A percentile compares a stretch with the other conserved stretches of the same genome.
These are phyloP conservation scores for Trichoderma sp. DNA, from an alignment of 2,329 filamentous ascomycete species.

Conservation along the genomic window DNA sequence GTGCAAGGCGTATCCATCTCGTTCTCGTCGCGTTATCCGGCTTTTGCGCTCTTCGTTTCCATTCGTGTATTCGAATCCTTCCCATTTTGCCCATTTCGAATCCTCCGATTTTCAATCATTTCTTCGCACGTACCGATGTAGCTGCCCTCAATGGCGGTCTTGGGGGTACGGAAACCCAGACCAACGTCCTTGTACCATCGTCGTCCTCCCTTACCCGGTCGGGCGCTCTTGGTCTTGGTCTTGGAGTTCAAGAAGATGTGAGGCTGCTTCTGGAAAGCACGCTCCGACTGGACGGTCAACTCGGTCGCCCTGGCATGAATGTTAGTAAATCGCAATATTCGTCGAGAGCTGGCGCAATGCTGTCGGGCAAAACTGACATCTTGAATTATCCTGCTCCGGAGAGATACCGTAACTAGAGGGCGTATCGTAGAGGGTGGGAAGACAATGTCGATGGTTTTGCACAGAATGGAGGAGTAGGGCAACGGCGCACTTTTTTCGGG, in stretches of 20 bases:
- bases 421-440: slow-evolving; percentile 40
- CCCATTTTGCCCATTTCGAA: background rate
- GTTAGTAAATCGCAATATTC: slow-evolving; percentile 31
- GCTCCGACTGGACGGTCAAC: slow-evolving; percentile 99
- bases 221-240: slow-evolving; percentile 78
- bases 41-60: background rate
- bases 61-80: background rate
- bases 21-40: background rate
- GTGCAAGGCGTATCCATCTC: background rate
- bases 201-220: slow-evolving; percentile 86
- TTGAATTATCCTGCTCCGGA: slow-evolving; percentile 42
- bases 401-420: slow-evolving; percentile 39
- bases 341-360: slow-evolving; percentile 23
- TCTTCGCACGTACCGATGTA: slow-evolving; percentile 85
- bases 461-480: slow-evolving; percentile 39
- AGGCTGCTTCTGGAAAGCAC: slow-evolving; percentile 99
- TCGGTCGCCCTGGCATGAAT: slow-evolving; percentile 78
- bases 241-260: slow-evolving; percentile 99
- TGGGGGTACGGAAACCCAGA: slow-evolving; percentile 98
- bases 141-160: slow-evolving; percentile 95
- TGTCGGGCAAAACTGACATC: slow-evolving; percentile 37
- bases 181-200: slow-evolving; percentile 99
- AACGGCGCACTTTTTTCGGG: slow-evolving; percentile 36
- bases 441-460: slow-evolving; percentile 37
- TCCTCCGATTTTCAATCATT: slow-evolving; percentile 10